Evolutionary conservation across 371 early-diverging fungal species (phyloP).

Genomic region (Choanephora cucurbitarum): DNA sequence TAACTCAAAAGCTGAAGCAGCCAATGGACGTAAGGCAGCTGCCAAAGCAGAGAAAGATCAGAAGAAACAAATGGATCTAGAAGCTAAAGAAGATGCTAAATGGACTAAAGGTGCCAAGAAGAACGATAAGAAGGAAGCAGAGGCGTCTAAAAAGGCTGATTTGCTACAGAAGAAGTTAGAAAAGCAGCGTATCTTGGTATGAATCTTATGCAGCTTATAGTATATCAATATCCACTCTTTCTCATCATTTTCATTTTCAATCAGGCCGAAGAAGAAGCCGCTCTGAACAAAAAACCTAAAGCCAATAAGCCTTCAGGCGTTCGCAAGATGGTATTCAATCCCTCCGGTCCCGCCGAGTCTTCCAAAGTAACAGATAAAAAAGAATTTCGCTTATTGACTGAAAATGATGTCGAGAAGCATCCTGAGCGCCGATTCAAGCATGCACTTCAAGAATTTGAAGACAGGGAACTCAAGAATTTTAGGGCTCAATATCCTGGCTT

Average conservation of each 20-base stretch:
- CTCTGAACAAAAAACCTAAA: constrained; percentile 37
- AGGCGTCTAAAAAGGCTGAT: constrained; percentile 64
- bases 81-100: constrained; percentile 57
- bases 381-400: constrained; percentile 21
- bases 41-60: constrained; percentile 63
- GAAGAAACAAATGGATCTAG: constrained; percentile 55
- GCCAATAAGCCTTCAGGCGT: neutral
- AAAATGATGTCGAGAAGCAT: constrained; percentile 74
- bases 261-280: constrained; percentile 51
- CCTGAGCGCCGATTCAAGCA: constrained; percentile 87
- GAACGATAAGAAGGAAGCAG: constrained; percentile 69
- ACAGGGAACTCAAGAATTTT: constrained; percentile 59
- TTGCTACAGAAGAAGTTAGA: neutral
- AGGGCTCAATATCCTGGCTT: constrained; percentile 76
- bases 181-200: neutral
- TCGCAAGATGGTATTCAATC: constrained; percentile 51
- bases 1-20: constrained; percentile 59
- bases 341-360: constrained; percentile 4
- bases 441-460: constrained; percentile 73
- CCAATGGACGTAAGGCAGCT: constrained; percentile 74
- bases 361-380: no score
- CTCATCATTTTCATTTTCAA: constrained; percentile 4
- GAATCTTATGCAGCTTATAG: neutral
- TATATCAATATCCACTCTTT: no score
- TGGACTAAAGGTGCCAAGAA: constrained; percentile 78